phyloP scores from a whole-genome alignment of 331 rosid genomes.

The Cucumis variabilis region DNA sequence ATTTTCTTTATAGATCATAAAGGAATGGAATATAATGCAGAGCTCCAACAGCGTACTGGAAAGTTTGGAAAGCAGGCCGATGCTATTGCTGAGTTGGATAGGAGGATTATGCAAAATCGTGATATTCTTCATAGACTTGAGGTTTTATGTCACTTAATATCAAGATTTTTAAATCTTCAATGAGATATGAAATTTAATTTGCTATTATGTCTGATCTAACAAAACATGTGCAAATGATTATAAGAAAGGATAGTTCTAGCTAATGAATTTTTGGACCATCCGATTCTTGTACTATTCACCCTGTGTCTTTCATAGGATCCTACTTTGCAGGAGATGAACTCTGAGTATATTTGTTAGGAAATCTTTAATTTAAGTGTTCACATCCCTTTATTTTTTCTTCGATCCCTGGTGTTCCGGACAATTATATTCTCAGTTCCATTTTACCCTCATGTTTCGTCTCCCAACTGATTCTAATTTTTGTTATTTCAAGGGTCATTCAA shows the following conservation, averaged over 20 bases:
- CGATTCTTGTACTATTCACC: not conserved
- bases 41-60: slow-evolving; percentile 95
- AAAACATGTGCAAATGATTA: not conserved
- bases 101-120: slow-evolving; percentile 88
- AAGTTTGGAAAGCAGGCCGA: slow-evolving; percentile 94
- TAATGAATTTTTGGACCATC: not conserved
- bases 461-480: not conserved
- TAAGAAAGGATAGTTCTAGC: not conserved
- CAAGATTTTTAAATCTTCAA: not conserved
- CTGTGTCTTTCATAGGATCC: not conserved
- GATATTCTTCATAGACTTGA: slow-evolving; percentile 85
- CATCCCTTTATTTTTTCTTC: not conserved
- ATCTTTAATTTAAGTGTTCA: not conserved
- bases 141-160: slow-evolving; percentile 48
- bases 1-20: slow-evolving; percentile 63
- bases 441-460: not conserved
- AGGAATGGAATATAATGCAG: slow-evolving; percentile 81
- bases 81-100: slow-evolving; percentile 95
- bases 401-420: not conserved
- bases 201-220: not conserved
- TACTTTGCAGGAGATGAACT: not conserved
- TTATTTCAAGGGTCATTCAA: not conserved
- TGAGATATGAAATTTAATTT: not conserved
- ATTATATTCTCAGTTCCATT: not conserved
- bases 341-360: not conserved